Evolutionary conservation across 177 flowering plant genomes (phyloP).

Genomic region (Vitis hybrid): DNA sequence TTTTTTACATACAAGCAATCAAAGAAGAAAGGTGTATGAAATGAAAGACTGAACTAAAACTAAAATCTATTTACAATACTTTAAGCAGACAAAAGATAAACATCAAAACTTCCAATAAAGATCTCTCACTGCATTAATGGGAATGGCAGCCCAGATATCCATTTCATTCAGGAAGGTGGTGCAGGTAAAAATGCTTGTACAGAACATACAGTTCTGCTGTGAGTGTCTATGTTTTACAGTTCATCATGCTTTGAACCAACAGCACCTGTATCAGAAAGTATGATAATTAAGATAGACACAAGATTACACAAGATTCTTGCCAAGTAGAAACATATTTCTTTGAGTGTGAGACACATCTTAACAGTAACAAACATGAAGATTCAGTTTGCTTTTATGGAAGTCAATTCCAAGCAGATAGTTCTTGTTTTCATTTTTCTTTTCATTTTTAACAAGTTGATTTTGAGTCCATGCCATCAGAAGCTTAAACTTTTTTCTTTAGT

Average conservation of each 20-base stretch:
- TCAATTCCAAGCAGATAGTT: too few species aligned
- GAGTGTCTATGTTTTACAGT: constrained; percentile 30
- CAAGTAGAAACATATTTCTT: too few species aligned
- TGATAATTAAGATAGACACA: neutral
- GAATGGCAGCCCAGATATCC: neutral
- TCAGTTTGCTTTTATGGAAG: too few species aligned
- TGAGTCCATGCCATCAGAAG: too few species aligned
- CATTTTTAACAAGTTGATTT: too few species aligned
- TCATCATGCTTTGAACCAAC: constrained; percentile 49
- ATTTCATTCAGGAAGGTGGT: neutral
- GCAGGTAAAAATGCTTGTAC: neutral
- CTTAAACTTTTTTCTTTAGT: too few species aligned
- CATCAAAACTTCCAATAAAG: neutral
- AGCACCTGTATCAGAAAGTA: constrained; percentile 27
- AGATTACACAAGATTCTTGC: neutral
- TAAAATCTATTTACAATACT: neutral
- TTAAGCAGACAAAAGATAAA: neutral
- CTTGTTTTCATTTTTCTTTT: too few species aligned
- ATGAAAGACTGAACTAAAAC: neutral
- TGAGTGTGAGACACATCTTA: too few species aligned
- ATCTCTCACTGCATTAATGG: neutral
- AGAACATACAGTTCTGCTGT: constrained; percentile 1
- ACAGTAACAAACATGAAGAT: too few species aligned
- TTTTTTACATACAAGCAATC: neutral
- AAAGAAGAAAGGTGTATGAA: neutral